phyloP scores from a whole-genome alignment of 768 basidiomycete species.

The Hebeloma cylindrosporum region DNA sequence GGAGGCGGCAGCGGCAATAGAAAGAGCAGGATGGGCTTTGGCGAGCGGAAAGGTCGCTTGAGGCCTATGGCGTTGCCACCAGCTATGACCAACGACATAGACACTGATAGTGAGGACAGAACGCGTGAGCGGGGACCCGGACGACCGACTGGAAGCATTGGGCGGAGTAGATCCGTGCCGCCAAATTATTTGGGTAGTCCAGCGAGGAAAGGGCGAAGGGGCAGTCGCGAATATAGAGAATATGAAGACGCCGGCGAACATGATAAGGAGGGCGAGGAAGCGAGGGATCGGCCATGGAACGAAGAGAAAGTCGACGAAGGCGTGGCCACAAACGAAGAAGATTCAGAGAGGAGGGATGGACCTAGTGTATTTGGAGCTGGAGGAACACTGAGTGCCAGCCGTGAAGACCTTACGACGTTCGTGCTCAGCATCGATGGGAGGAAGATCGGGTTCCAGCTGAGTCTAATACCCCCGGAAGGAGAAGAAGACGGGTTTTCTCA shows the following conservation, averaged over 20 bases:
- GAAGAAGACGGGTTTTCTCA: slow-evolving; percentile 27
- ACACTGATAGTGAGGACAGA: slow-evolving; percentile 5
- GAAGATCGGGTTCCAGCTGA: slow-evolving; percentile 70
- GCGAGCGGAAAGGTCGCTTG: slow-evolving; percentile 21
- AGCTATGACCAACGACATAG: neutral
- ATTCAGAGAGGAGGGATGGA: neutral
- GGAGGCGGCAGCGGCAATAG: slow-evolving; percentile 23
- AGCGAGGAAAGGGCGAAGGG: slow-evolving; percentile 17
- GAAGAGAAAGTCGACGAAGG: slow-evolving; percentile 8
- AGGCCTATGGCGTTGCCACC: slow-evolving; percentile 18
- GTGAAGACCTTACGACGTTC: slow-evolving; percentile 61
- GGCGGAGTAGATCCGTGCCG: slow-evolving; percentile 58
- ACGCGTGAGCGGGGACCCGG: neutral
- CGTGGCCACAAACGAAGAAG: slow-evolving; percentile 5
- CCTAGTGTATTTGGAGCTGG: slow-evolving; percentile 44
- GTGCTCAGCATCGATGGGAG: slow-evolving; percentile 62
- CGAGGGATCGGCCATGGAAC: slow-evolving; percentile 8
- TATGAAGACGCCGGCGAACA: slow-evolving; percentile 29
- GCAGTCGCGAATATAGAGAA: slow-evolving; percentile 31
- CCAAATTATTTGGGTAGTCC: slow-evolving; percentile 50
- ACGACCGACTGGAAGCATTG: slow-evolving; percentile 21
- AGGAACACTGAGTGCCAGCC: slow-evolving; percentile 58
- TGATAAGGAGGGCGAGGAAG: slow-evolving; percentile 21
- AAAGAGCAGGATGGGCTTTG: slow-evolving; percentile 27
- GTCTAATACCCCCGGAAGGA: slow-evolving; percentile 42